Evolutionary conservation across 352 stramenopile species (phyloP).

Genomic region (Phytopythium oedochilum): DNA sequence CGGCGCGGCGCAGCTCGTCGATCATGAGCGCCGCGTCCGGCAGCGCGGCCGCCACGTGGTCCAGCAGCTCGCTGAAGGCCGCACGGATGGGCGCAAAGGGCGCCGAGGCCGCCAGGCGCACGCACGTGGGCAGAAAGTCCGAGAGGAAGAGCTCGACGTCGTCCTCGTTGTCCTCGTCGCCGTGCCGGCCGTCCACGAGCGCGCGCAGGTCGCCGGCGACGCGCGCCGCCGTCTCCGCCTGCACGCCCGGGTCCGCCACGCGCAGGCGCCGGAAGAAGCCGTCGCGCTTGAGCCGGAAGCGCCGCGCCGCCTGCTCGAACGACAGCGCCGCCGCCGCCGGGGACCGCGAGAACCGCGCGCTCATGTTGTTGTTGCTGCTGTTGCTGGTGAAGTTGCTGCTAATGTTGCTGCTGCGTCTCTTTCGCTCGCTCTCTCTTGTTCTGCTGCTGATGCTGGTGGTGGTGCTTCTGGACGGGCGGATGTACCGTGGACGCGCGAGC

Average conservation of each 20-base stretch:
- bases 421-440: not conserved
- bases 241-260: slow-evolving; percentile 53
- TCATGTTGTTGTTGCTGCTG: slow-evolving; percentile 3
- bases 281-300: slow-evolving; percentile 66
- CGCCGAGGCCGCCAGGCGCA: slow-evolving; percentile 56
- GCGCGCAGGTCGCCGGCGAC: slow-evolving; percentile 53
- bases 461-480: not conserved
- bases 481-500: not conserved
- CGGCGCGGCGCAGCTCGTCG: slow-evolving; percentile 17
- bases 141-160: slow-evolving; percentile 35
- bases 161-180: slow-evolving; percentile 17
- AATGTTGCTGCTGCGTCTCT: no score
- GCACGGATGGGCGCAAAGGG: slow-evolving; percentile 67
- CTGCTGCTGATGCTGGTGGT: not conserved
- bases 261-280: slow-evolving; percentile 79
- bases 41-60: slow-evolving; percentile 35
- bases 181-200: slow-evolving; percentile 37
- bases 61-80: slow-evolving; percentile 36
- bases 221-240: slow-evolving; percentile 50
- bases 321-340: slow-evolving; percentile 16
- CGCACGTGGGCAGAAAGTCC: slow-evolving; percentile 67
- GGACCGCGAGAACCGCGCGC: not conserved
- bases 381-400: not conserved
- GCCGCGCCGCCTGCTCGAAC: slow-evolving; percentile 38
- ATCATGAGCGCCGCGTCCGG: slow-evolving; percentile 17